Percentiles rank a stretch among this genome's conserved stretches.
Evolutionary conservation across 331 rosid species (phyloP).

Genomic region (Pyracantha coccinea): DNA sequence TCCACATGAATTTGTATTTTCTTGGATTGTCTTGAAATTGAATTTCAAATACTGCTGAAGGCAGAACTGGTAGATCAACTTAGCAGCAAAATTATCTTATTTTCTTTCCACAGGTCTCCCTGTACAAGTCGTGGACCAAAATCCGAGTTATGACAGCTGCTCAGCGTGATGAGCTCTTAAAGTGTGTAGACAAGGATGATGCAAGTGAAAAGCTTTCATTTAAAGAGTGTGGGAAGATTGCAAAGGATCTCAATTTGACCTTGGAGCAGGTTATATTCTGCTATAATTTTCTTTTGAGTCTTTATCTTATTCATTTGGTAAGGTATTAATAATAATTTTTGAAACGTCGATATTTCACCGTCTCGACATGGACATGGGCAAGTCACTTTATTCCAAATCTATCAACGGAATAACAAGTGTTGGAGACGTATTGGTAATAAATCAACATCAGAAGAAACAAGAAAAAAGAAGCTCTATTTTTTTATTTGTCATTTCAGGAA

Average conservation of each 20-base stretch:
- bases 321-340: not conserved
- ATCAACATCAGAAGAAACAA: not conserved
- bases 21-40: not conserved
- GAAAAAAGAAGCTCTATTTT: not conserved
- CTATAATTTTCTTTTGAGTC: conserved; percentile 16
- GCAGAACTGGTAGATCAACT: not conserved
- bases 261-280: conserved; percentile 62
- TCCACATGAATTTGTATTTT: not conserved
- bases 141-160: conserved; percentile 74
- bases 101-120: conserved; percentile 46
- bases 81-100: not conserved
- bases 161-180: conserved; percentile 70
- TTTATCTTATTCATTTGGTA: not conserved
- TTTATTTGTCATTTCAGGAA: not conserved
- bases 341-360: not conserved
- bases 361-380: not conserved
- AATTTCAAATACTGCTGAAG: not conserved
- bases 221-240: conserved; percentile 75
- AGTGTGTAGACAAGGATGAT: conserved; percentile 46
- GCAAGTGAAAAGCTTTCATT: conserved; percentile 48
- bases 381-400: not conserved
- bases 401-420: not conserved
- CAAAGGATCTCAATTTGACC: conserved; percentile 79
- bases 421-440: not conserved
- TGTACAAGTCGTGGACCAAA: conserved; percentile 79